These are phyloP conservation scores for Jaapia argillacea DNA, from an alignment of 768 basidiomycete genomes.

Conservation along the genomic window DNA sequence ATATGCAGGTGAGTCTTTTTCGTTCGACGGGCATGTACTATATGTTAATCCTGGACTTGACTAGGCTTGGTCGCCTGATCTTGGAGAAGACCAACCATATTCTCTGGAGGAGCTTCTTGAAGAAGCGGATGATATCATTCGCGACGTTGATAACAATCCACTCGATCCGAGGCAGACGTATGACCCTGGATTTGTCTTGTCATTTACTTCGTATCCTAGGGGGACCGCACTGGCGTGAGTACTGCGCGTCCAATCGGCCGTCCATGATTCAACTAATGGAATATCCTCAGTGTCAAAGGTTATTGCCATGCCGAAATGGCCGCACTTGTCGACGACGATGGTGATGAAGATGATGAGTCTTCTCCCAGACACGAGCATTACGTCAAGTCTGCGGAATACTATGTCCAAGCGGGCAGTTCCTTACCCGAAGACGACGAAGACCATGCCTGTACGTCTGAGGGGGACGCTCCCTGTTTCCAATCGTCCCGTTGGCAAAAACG, in stretches of 20 bases:
- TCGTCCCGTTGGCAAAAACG: not conserved
- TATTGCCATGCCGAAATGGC: not conserved
- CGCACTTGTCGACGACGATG: not conserved
- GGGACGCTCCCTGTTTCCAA: not conserved
- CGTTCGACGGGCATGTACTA: not conserved
- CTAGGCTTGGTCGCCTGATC: not conserved
- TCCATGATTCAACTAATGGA: not conserved
- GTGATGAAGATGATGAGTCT: not conserved
- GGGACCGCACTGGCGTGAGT: not conserved
- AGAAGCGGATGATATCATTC: constrained; percentile 12
- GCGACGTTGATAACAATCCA: not conserved
- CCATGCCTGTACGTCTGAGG: not conserved
- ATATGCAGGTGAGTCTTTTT: constrained; percentile 16
- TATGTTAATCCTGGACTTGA: not conserved
- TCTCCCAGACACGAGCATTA: not conserved
- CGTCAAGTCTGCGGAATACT: not conserved
- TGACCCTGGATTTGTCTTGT: not conserved
- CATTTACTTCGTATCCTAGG: not conserved
- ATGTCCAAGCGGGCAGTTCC: not conserved
- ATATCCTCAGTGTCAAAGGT: not conserved
- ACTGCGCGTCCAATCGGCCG: not conserved
- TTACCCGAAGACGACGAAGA: not conserved
- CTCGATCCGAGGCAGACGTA: not conserved
- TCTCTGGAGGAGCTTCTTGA: constrained; percentile 9
- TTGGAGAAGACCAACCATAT: constrained; percentile 3